Evolutionary conservation across 2,329 filamentous ascomycete species (phyloP).

Genomic region (Allantophomopsis lycopodina): DNA sequence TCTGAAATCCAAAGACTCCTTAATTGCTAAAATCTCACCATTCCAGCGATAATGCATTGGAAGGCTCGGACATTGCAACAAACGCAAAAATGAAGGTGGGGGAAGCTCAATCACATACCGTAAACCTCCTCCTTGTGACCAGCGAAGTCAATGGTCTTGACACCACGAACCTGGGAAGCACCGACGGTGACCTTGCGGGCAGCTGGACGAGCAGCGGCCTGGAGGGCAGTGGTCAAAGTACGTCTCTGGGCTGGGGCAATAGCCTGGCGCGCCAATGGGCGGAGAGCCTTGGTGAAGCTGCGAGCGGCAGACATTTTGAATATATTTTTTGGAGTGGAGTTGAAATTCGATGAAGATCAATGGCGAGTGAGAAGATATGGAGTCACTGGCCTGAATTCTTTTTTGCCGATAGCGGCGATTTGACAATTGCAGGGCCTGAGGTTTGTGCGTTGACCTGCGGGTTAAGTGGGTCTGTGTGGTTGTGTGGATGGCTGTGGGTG

Average conservation of each 20-base stretch:
- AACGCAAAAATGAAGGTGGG: not conserved
- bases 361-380: no score
- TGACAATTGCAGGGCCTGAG: no score
- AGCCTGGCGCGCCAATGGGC: constrained; percentile 51
- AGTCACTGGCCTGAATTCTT: no score
- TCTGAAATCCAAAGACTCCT: not conserved
- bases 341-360: no score
- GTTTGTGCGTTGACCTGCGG: no score
- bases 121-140: constrained; percentile 90
- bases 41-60: no score
- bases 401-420: no score
- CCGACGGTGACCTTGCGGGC: constrained; percentile 32
- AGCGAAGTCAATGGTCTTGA: constrained; percentile 99
- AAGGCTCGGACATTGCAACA: no score
- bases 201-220: constrained; percentile 38
- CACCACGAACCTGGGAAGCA: constrained; percentile 53
- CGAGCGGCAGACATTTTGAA: constrained; percentile 60
- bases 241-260: constrained; percentile 43
- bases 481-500: no score
- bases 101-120: constrained; percentile 38
- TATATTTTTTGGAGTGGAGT: constrained; percentile 5
- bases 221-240: constrained; percentile 42
- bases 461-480: no score
- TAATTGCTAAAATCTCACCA: no score
- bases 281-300: constrained; percentile 55